Percentiles rank a stretch among this genome's conserved stretches.
These are phyloP conservation scores for Aspergillus conjunctus DNA, from an alignment of 495 filamentous ascomycete genomes.

Conservation along the genomic window DNA sequence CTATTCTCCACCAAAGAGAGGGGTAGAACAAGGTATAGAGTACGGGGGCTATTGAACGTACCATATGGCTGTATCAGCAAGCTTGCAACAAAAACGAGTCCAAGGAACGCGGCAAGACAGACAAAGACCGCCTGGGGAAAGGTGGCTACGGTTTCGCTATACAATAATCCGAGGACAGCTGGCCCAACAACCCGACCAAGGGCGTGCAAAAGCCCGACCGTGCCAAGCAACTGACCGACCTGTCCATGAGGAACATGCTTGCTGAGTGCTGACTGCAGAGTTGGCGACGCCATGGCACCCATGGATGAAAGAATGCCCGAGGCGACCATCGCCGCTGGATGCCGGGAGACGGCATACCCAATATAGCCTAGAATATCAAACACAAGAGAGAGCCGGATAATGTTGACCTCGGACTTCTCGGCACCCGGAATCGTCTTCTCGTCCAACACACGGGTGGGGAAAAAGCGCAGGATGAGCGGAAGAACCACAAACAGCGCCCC, in stretches of 20 bases:
- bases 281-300: constrained; percentile 83
- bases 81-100: constrained; percentile 61
- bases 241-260: constrained; percentile 85
- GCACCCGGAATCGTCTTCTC: constrained; percentile 64
- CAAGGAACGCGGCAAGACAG: constrained; percentile 66
- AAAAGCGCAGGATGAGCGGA: constrained; percentile 67
- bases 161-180: constrained; percentile 80
- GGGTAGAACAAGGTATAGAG: neutral
- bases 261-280: constrained; percentile 77
- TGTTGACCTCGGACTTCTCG: constrained; percentile 71
- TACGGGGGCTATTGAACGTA: constrained; percentile 44
- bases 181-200: constrained; percentile 78
- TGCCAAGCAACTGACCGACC: constrained; percentile 83
- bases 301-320: constrained; percentile 72
- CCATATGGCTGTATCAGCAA: constrained; percentile 73
- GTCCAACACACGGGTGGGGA: constrained; percentile 53
- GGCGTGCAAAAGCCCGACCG: constrained; percentile 82
- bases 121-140: constrained; percentile 85
- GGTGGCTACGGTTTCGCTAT: constrained; percentile 74
- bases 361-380: constrained; percentile 77
- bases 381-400: constrained; percentile 75
- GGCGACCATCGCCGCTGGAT: constrained; percentile 57
- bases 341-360: constrained; percentile 67
- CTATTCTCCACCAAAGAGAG: neutral
- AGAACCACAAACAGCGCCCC: constrained; percentile 71